Conservation (phyloP, 176 grass and related monocot genomes). For the Phragmites australis region DNA sequence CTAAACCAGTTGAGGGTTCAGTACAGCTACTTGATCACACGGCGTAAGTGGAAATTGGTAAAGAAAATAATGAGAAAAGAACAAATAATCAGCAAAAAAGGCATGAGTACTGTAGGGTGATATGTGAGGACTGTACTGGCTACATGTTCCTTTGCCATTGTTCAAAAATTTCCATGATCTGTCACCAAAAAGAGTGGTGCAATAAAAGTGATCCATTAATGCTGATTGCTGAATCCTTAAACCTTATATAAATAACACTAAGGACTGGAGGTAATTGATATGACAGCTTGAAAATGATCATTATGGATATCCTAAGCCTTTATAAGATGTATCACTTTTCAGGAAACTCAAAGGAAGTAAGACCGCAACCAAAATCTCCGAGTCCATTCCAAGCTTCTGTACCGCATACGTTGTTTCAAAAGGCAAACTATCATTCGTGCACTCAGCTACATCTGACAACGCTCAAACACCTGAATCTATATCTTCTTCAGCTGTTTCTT, state of each 20-base stretch:
- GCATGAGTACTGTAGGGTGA: neutral
- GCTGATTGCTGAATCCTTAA: slow-evolving; percentile 9
- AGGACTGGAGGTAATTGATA: neutral
- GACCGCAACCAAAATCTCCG: slow-evolving; percentile 69
- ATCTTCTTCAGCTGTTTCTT: slow-evolving; percentile 53
- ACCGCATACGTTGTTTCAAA: slow-evolving; percentile 73
- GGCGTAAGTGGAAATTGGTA: neutral
- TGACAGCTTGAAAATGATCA: neutral
- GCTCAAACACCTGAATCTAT: slow-evolving; percentile 29
- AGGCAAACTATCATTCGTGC: slow-evolving; percentile 76
- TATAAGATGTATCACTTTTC: neutral
- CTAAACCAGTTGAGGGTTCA: neutral
- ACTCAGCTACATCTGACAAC: slow-evolving; percentile 48
- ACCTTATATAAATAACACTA: neutral
- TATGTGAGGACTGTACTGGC: neutral
- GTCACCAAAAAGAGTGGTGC: neutral
- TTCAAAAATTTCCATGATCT: neutral
- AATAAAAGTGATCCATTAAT: slow-evolving; percentile 1
- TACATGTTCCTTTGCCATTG: neutral
- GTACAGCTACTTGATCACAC: slow-evolving; percentile 15
- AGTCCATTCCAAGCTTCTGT: slow-evolving; percentile 75
- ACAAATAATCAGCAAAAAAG: slow-evolving; percentile 1
- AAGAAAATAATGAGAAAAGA: neutral
- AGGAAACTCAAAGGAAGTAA: slow-evolving; percentile 71
- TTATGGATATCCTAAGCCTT: neutral